Evolutionary conservation across 306 rosid species (phyloP), one percentile per base, ranked within the genome.

Genomic region (Fragaria ananassa): DNA sequence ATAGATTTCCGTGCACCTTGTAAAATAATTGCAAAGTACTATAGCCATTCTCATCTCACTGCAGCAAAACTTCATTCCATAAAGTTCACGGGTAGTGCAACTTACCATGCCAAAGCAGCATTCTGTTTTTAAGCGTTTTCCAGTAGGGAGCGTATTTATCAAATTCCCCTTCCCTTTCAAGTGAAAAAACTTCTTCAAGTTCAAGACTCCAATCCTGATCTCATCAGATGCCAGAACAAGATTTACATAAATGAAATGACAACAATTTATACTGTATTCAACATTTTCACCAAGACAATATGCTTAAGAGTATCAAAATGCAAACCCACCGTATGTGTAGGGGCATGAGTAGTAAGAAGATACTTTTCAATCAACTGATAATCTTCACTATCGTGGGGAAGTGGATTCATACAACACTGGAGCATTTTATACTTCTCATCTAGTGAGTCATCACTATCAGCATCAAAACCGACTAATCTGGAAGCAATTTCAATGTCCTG

Each of bases 81-180:
- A 29, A 72, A 45, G 14, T 71, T 81, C 35, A 34, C 39, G 21
- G 54, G 60, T 2, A 60, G 69, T 45, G 61, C 69, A 80, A 78
- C 93, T 70, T 87, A 95, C 99, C 99, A 72, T 95, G 99, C 99
- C 99, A 95, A 70, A 95, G 91, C 67, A 95, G 97, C 99, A 92
- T 95, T 87, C 83, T 89, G 89, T 95, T 95, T 65, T 89, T 81
- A 54, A 95, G 93, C 62, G 81, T 90, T 46, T 86, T 81, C 18
- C 90, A 82, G 81, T 80, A 81, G 66, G 96, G 89, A 61, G 86
- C 84, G 82, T 82, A 95, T 71, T 84, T 87, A 81, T 95, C 97
- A 42, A 65, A 68, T 76, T 95, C 97, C 53, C 97, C 99, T 79
- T 90, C 90, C 83, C 97, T 89, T 80, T 95, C 96, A 81, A 95